Evolutionary conservation across 1,284 basidiomycete genomes (phyloP), one percentile per base, ranked within the genome.

Genomic region (Austroboletus niveus): DNA sequence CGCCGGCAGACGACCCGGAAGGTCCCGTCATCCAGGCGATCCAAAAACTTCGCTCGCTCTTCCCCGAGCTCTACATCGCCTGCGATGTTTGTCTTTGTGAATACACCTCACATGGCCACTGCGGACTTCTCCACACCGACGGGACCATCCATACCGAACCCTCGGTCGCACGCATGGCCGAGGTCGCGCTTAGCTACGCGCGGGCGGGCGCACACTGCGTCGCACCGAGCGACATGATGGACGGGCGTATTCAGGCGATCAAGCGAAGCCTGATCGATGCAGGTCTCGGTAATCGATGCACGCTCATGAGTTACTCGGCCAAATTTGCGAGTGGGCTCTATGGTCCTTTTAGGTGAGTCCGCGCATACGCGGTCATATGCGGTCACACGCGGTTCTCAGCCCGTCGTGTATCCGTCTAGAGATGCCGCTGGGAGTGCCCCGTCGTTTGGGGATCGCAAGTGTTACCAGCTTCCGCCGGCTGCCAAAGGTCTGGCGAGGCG

Each of bases 151-250:
- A 92, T 70, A 84, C 84, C 42, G 75, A 74, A 12, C 84, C 84
- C 11, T 94, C 91, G 12, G 92, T 94, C 6, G 77, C 77, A 30
- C 87, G 96, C 50, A 89, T 99, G 52, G 93, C 93, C 0, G 79
- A 97, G 63, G 95, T 99, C 20, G 94, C 97, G 0, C 77, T 98
- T 45, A 86, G 82, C 60, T 99, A 99, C 61, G 96, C 96, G 2
- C 79, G 81, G 56, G 97, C 96, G 0, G 97, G 97, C 11, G 97
- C 94, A 0, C 93, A 99, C 71, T 96, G 94, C 64, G 96, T 99
- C 53, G 97, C 97, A 2, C 97, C 97, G 2, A 97, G 93, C 66
- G 97, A 99, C 71, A 99, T 99, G 97, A 99, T 99, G 95, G 97
- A 99, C 68, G 96, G 95, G 0, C 79, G 96, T 24, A 87, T 99